Percentiles rank a stretch among this genome's conserved stretches.
Conservation (phyloP, 1,139 yeast species). For the Sugiyamaella neomexicana region DNA sequence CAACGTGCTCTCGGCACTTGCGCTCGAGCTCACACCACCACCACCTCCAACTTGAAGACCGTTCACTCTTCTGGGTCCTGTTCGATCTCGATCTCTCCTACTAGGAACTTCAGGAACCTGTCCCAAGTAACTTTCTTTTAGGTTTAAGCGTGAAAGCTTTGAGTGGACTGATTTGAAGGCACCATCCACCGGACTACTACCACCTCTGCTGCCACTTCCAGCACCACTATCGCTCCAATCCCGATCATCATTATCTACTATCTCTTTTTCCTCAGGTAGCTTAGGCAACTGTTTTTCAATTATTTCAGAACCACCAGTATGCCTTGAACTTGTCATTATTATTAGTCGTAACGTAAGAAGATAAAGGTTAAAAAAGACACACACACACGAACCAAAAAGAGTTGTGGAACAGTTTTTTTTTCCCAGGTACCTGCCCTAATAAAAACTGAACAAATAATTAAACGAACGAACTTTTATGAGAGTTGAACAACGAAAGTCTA, state of each 20-base stretch:
- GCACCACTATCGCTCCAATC: not conserved
- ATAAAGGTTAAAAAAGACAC: not conserved
- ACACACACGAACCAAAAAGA: not conserved
- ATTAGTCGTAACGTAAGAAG: not conserved
- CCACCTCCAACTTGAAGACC: slow-evolving; percentile 5
- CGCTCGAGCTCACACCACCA: not conserved
- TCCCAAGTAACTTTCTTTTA: slow-evolving; percentile 11
- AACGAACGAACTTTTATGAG: not conserved
- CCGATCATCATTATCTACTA: slow-evolving; percentile 1
- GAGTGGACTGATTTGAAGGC: slow-evolving; percentile 1
- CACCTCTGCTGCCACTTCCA: not conserved
- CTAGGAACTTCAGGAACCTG: slow-evolving; percentile 15
- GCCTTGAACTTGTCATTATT: slow-evolving; percentile 7
- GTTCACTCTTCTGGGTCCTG: slow-evolving; percentile 12
- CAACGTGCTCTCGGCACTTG: not conserved
- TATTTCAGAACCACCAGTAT: slow-evolving; percentile 4
- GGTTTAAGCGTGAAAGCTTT: slow-evolving; percentile 8
- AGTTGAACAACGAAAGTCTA: not conserved
- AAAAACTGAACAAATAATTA: not conserved
- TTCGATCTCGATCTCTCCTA: slow-evolving; percentile 11
- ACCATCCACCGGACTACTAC: not conserved
- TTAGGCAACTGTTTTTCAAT: slow-evolving; percentile 10
- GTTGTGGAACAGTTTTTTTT: not conserved
- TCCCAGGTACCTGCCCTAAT: slow-evolving; percentile 1
- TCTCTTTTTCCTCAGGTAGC: slow-evolving; percentile 9